phyloP scores from a whole-genome alignment of 352 stramenopile genomes.

The Phytophthora sojae region DNA sequence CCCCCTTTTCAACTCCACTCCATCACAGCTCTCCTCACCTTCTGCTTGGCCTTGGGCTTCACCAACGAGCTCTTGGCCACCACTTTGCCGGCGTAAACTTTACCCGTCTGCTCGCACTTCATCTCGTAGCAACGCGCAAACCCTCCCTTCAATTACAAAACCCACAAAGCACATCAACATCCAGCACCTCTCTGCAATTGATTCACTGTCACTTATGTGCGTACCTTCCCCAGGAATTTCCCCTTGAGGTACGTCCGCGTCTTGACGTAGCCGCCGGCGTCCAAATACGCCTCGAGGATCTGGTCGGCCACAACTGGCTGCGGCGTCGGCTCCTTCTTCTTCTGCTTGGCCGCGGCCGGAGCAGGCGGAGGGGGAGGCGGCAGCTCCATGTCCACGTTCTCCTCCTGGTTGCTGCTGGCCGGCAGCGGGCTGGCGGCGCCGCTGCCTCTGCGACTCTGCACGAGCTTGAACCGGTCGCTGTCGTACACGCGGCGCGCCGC shows the following conservation, averaged over 20 bases:
- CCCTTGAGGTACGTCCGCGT: constrained; percentile 91
- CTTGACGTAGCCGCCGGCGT: constrained; percentile 60
- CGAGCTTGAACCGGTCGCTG: constrained; percentile 46
- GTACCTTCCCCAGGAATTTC: constrained; percentile 94
- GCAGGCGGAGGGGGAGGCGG: neutral
- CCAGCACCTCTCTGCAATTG: neutral
- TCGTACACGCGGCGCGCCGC: constrained; percentile 35
- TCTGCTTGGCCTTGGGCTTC: constrained; percentile 97
- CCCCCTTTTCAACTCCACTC: neutral
- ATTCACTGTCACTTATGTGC: neutral
- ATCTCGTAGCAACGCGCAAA: constrained; percentile 98
- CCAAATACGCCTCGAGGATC: constrained; percentile 73
- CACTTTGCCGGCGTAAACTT: constrained; percentile 97
- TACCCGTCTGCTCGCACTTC: constrained; percentile 92
- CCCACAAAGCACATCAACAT: neutral
- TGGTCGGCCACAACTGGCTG: constrained; percentile 59
- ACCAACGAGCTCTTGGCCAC: constrained; percentile 97
- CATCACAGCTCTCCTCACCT: constrained; percentile 74
- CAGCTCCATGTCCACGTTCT: constrained; percentile 5
- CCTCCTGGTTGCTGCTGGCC: constrained; percentile 6
- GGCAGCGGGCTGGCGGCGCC: constrained; percentile 15
- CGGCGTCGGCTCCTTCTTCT: constrained; percentile 47
- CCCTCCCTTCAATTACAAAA: constrained; percentile 76
- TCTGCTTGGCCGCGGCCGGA: constrained; percentile 8
- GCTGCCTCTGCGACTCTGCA: constrained; percentile 43